Evolutionary conservation across 139 green algal genomes (phyloP), one percentile per base, ranked within the genome.

Genomic region (Chlamydomonas sp.): DNA sequence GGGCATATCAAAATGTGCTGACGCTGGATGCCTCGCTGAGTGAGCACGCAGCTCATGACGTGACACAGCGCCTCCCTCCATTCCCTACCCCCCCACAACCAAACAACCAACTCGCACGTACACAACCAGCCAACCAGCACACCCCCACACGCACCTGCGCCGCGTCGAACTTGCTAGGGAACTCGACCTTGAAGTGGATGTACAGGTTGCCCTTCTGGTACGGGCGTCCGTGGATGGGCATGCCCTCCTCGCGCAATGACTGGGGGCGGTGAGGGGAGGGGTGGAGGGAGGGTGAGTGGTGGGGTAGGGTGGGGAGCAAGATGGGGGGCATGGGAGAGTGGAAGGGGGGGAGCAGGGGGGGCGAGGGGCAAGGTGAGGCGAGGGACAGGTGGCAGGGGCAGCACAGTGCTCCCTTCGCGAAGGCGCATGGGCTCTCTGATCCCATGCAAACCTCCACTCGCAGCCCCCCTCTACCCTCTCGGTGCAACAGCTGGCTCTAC

Each of bases 141-240:
- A 39, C 58, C 5, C 28, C 22, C 65, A 28, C 35, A 63, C 58
- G 29, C 58, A 74, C 69, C 35, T 48, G 24, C 1, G 73, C 65
- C 8, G 73, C 10, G 1, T 65, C 72, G 1, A 96, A 36, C 0
- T 43, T 48, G 3, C 92, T 81, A 0, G 93, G 93, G 79, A 98
- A 98, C 72, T 94, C 78, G 0, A 96, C 85, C 26, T 85, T 72
- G 80, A 96, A 97, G 69, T 89, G 89, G 54, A 97, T 84, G 74
- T 97, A 97, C 58, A 97, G 70, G 83, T 96, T 96, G 70, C 91
- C 91, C 80, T 96, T 95, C 70, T 92, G 70, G 79, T 89, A 98
- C 22, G 95, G 91, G 28, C 84, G 81, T 29, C 84, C 84, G 61
- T 96, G 90, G 20, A 91, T 78, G 0, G 95, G 95, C 95, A 99